Conservation (phyloP, 2,329 filamentous ascomycete genomes). For the Fusarium sp. region DNA sequence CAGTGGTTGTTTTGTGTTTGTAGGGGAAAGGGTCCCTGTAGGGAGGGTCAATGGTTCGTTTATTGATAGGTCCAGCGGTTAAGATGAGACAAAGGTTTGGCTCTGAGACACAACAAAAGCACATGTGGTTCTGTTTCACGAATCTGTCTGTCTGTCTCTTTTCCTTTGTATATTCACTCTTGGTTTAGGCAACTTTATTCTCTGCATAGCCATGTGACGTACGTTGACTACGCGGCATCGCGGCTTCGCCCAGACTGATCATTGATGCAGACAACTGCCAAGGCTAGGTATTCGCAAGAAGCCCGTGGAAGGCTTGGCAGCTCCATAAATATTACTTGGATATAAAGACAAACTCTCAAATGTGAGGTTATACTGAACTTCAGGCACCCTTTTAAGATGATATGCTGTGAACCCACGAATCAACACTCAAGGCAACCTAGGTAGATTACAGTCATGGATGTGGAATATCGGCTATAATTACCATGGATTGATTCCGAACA, state of each 20-base stretch:
- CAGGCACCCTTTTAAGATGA: neutral
- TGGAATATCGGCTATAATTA: neutral
- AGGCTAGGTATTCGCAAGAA: neutral
- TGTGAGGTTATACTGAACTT: constrained; percentile 1
- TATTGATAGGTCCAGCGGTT: constrained; percentile 3
- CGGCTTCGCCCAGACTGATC: constrained; percentile 29
- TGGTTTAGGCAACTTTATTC: constrained; percentile 25
- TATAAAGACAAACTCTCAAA: neutral
- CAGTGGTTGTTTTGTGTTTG: constrained; percentile 32
- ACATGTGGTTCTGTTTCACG: constrained; percentile 2
- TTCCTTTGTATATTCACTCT: constrained; percentile 4
- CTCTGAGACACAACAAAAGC: constrained; percentile 11
- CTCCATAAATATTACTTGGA: neutral
- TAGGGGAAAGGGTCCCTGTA: constrained; percentile 29
- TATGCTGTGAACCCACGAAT: neutral
- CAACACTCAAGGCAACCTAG: neutral
- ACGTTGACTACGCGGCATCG: constrained; percentile 36
- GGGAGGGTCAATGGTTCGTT: constrained; percentile 13
- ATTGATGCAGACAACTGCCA: constrained; percentile 6
- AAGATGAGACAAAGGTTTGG: constrained; percentile 19
- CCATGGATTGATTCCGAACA: neutral
- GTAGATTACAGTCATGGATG: neutral
- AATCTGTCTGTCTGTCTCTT: neutral
- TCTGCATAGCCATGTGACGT: constrained; percentile 36
- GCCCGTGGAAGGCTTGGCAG: neutral